Evolutionary conservation across 345 rosid species (phyloP), one percentile per base, ranked within the genome.

Genomic region (Atalantia buxifolia): DNA sequence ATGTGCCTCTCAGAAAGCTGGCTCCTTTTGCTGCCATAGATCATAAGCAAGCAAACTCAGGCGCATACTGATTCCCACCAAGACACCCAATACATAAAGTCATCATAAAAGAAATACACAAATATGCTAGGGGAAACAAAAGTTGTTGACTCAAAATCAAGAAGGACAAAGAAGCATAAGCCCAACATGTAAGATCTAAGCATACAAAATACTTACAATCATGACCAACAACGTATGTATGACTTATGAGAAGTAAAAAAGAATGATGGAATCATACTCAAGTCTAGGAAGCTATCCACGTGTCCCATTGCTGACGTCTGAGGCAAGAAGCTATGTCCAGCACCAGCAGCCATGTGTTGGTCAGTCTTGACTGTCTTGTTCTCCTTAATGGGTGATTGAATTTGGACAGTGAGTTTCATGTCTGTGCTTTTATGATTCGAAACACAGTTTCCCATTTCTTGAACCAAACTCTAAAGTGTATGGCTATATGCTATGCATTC

Each of bases 371-470:
- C 80, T 4, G 57, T 18, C n/a, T 45, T 64, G 45, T 64, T 73
- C 19, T 65, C 83, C 75, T 85, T 76, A 33, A 60, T 63, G 36
- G 89, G 75, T 21, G 88, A 83, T 71, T 84, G 83, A 74, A 66
- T 48, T 40, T 77, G 75, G 61, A 67, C 72, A 65, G 68, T 64
- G 76, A 88, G 60, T 72, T 77, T 82, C 79, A 80, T 36, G 74
- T 74, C 78, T 64, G 81, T 63, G 36, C 56, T 66, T 69, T 77
- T 81, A 22, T 78, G 82, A 71, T 60, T 84, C 5, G 86, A 65
- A 74, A 84, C 79, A 64, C 90, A 87, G 27, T 77, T 85, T 14
- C 90, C 94, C 92, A 88, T 90, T 31, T 74, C 73, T 77, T 42
- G 28, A 77, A 69, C 77, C 10, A 66, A 18, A 55, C 9, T 66